Evolutionary conservation across 768 basidiomycete genomes (phyloP), one percentile per base, ranked within the genome.

Genomic region (Mycena galopus): DNA sequence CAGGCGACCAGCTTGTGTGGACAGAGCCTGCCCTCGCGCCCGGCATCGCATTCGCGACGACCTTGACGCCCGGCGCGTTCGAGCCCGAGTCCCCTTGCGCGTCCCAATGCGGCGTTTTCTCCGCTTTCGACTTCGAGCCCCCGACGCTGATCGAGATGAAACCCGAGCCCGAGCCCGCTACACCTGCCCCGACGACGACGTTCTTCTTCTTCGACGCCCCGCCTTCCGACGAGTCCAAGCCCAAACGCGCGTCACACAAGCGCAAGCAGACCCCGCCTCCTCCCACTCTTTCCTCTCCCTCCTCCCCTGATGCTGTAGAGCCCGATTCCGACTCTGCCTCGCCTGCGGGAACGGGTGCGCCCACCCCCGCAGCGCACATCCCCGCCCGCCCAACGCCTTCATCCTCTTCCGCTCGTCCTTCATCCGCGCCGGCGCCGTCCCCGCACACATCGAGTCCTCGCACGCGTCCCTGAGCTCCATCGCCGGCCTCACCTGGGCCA

Each of bases 351-450:
- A 29, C 17, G 30, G 17, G 12, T 30, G 29, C 47, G 21, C 29
- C 78, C 44, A 53, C 79, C 56, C 77, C 80, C 39, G 23, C 59
- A 0, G n/a, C 65, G 21, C 74, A 89, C 77, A 87, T 90, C 67
- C 89, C 23, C 88, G 89, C 58, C 88, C 89, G 3, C 87, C 89
- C 14, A 90, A 90, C 74, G 89, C 89, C 39, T 90, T 90, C 81
- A 90, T 90, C 74, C 83, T 90, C 73, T 90, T 90, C 82, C 87
- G 89, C 75, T 87, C 87, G 0, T 84, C 86, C 21, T 89, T 89
- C 80, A 86, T 89, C 77, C 88, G 87, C 80, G 84, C 79, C 63
- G 83, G 88, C 75, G 86, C 88, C 73, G 86, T 89, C 76, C 84
- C 87, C 30, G 83, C 86, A n/a, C 82, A 81, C 55, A 82, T 87